Percentiles rank a stretch among this genome's conserved stretches.
Evolutionary conservation across 225 moss, liverwort and hornwort genomes (phyloP).

Genomic region (Polytrichum commune): DNA sequence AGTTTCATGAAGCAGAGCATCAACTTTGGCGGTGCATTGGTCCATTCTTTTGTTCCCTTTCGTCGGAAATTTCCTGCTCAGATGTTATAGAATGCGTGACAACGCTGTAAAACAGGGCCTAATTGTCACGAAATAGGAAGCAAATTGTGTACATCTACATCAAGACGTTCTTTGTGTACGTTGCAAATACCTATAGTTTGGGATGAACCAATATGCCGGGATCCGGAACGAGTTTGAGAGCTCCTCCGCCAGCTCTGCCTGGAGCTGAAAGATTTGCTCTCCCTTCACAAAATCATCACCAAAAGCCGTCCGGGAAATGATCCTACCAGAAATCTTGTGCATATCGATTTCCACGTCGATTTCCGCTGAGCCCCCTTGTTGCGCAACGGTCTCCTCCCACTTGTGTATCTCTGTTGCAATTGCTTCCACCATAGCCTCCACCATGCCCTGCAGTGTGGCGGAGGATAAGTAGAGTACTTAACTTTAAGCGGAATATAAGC

Average conservation of each 20-base stretch:
- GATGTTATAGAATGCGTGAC: no score
- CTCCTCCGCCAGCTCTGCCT: slow-evolving; percentile 14
- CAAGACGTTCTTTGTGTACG: no score
- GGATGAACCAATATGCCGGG: slow-evolving; percentile 18
- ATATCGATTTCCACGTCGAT: slow-evolving; percentile 22
- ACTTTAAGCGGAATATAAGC: no score
- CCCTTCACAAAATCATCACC: slow-evolving; percentile 37
- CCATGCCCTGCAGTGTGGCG: slow-evolving; percentile 29
- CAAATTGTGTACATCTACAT: no score
- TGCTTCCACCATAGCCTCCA: slow-evolving; percentile 38
- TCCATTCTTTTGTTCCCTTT: slow-evolving; percentile 1
- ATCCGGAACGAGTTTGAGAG: not conserved
- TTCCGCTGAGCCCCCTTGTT: slow-evolving; percentile 23
- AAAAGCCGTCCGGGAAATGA: slow-evolving; percentile 39
- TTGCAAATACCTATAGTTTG: slow-evolving; percentile 8
- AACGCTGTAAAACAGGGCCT: no score
- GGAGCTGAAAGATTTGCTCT: slow-evolving; percentile 24
- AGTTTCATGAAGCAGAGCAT: not conserved
- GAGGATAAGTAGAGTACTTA: no score
- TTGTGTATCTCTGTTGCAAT: slow-evolving; percentile 4
- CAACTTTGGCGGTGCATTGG: not conserved
- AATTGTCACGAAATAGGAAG: no score
- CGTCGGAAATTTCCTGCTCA: slow-evolving; percentile 6
- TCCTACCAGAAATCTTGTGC: slow-evolving; percentile 25
- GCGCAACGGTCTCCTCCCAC: slow-evolving; percentile 34